Conservation (phyloP, 2,329 filamentous ascomycete genomes). For the Fusarium algeriense region DNA sequence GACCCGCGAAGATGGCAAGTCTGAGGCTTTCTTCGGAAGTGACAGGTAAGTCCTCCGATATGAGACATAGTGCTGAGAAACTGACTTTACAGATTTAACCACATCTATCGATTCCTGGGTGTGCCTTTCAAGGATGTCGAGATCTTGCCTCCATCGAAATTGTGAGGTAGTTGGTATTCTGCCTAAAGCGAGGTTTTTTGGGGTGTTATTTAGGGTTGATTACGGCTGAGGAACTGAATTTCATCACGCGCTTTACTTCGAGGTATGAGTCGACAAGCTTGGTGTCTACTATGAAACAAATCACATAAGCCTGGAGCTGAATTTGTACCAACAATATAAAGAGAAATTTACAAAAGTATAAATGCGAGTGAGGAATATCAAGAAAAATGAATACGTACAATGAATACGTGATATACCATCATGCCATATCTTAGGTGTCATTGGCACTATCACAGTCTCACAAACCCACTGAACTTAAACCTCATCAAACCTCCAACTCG, state of each 20-base stretch:
- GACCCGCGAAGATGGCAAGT: constrained; percentile 66
- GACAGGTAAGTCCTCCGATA: constrained; percentile 62
- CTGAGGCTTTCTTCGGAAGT: constrained; percentile 82
- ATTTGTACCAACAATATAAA: neutral
- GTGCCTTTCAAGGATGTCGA: constrained; percentile 69
- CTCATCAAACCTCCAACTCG: constrained; percentile 2
- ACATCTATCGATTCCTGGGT: constrained; percentile 75
- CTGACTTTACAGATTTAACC: constrained; percentile 67
- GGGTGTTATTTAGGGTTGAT: no score
- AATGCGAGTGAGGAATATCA: neutral
- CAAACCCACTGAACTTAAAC: constrained; percentile 25
- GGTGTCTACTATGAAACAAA: neutral
- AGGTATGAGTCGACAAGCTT: neutral
- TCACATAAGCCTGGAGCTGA: neutral
- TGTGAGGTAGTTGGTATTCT: constrained; percentile 42
- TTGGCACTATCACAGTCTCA: constrained; percentile 7
- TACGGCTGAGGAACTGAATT: no score
- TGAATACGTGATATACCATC: neutral
- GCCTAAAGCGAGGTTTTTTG: no score
- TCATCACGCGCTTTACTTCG: no score
- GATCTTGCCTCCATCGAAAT: constrained; percentile 51
- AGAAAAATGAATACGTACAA: neutral
- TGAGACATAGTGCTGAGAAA: no score
- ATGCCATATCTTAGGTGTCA: constrained; percentile 2
- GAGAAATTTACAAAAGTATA: neutral